Conservation (phyloP, 768 basidiomycete species). For the Calocybe cyanea region DNA sequence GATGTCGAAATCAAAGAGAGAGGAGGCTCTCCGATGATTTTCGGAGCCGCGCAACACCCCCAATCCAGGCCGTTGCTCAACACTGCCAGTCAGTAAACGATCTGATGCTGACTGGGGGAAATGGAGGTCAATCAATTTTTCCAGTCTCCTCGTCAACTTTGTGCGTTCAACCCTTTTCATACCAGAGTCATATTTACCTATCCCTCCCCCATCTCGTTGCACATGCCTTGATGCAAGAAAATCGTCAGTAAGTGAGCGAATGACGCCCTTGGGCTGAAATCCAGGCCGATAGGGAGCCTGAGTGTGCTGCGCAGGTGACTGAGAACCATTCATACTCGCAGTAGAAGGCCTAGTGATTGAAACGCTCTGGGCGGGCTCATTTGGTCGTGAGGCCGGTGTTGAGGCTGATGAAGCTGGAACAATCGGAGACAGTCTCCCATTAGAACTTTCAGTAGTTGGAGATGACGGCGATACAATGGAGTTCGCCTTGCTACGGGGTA, state of each 20-base stretch:
- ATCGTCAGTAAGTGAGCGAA: constrained; percentile 76
- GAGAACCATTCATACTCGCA: neutral
- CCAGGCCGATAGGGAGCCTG: constrained; percentile 79
- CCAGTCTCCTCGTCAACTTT: constrained; percentile 80
- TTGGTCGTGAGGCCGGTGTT: neutral
- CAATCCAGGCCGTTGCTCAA: constrained; percentile 15
- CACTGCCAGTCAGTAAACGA: neutral
- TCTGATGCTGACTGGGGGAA: constrained; percentile 37
- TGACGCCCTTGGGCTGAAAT: constrained; percentile 90
- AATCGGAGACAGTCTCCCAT: neutral
- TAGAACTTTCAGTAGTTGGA: neutral
- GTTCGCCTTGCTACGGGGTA: no score
- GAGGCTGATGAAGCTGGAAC: neutral
- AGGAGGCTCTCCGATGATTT: constrained; percentile 50
- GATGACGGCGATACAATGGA: no score
- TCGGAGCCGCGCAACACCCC: neutral
- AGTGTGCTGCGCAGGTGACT: constrained; percentile 13
- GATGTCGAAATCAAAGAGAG: constrained; percentile 72
- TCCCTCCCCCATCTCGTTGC: constrained; percentile 35
- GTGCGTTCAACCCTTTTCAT: constrained; percentile 71
- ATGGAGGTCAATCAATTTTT: constrained; percentile 79
- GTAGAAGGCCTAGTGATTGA: neutral
- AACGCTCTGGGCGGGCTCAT: neutral
- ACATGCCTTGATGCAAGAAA: constrained; percentile 50
- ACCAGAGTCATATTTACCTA: constrained; percentile 19